Percentiles rank a stretch among this genome's conserved stretches.
These are phyloP conservation scores for Sporobolomyces phaffii DNA, from an alignment of 768 basidiomycete species.

Conservation along the genomic window DNA sequence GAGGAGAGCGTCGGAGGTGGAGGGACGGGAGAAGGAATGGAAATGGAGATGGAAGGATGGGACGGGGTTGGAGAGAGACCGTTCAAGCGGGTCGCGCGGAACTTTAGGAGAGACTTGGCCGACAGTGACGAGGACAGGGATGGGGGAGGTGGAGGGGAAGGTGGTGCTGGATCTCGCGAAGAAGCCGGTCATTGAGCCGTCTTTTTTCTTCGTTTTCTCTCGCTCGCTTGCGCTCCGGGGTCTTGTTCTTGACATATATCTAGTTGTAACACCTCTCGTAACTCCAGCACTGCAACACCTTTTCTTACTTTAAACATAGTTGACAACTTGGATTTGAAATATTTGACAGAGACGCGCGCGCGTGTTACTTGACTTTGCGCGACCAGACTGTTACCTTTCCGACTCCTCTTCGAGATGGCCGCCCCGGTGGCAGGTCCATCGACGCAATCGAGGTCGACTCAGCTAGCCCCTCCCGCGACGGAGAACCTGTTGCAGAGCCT, in stretches of 20 bases:
- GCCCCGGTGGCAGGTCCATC: constrained; percentile 5
- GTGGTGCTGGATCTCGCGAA: not conserved
- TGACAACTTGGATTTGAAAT: too few relatives aligned
- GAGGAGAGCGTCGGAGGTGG: not conserved
- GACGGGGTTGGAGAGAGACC: constrained; percentile 33
- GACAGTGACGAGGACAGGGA: not conserved
- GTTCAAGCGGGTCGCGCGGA: constrained; percentile 16
- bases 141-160: not conserved
- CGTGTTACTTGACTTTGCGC: too few relatives aligned
- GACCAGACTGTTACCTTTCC: too few relatives aligned
- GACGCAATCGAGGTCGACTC: not conserved
- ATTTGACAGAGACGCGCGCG: too few relatives aligned
- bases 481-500: constrained; percentile 10
- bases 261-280: too few relatives aligned
- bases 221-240: too few relatives aligned
- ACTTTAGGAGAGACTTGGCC: not conserved
- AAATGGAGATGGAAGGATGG: constrained; percentile 37
- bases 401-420: not conserved
- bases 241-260: too few relatives aligned
- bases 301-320: too few relatives aligned
- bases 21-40: constrained; percentile 18
- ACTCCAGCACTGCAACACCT: too few relatives aligned
- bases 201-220: not conserved
- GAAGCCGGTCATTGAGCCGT: not conserved
- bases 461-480: not conserved